Conservation (phyloP, 176 grass and related monocot genomes). For the Melocanna baccifera region DNA sequence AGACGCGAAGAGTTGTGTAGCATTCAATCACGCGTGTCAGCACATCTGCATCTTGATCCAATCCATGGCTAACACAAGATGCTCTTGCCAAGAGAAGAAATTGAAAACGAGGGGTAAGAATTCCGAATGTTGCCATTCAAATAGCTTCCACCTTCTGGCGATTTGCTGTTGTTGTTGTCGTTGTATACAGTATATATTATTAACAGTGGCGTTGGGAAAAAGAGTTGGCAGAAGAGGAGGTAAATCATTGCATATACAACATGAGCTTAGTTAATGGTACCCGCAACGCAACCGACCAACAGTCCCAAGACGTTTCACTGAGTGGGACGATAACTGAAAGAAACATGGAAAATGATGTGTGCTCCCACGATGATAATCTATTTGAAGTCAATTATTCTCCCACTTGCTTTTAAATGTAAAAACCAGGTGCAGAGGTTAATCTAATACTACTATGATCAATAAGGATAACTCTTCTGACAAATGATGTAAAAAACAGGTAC, state of each 20-base stretch:
- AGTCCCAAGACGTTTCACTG: slow-evolving; percentile 10
- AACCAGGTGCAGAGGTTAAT: background rate
- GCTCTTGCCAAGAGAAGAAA: background rate
- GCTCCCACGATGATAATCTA: background rate
- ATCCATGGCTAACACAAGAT: background rate
- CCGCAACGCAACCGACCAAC: background rate
- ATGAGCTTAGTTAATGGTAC: background rate
- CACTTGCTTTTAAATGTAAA: background rate
- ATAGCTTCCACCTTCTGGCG: background rate
- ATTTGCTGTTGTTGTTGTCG: slow-evolving; percentile 25
- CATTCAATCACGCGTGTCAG: background rate
- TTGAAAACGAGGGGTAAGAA: background rate
- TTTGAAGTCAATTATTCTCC: background rate
- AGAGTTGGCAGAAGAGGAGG: background rate
- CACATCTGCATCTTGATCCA: background rate
- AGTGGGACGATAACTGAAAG: slow-evolving; percentile 12
- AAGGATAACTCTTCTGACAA: background rate
- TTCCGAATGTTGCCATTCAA: background rate
- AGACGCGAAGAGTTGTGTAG: background rate
- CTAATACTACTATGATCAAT: background rate
- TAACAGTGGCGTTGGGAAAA: background rate
- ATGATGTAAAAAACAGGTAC: background rate
- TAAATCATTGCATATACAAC: background rate
- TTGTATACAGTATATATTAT: slow-evolving; percentile 8
- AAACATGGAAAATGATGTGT: background rate